phyloP scores from a whole-genome alignment of 2,329 filamentous ascomycete species.

The Diaporthe sp. region DNA sequence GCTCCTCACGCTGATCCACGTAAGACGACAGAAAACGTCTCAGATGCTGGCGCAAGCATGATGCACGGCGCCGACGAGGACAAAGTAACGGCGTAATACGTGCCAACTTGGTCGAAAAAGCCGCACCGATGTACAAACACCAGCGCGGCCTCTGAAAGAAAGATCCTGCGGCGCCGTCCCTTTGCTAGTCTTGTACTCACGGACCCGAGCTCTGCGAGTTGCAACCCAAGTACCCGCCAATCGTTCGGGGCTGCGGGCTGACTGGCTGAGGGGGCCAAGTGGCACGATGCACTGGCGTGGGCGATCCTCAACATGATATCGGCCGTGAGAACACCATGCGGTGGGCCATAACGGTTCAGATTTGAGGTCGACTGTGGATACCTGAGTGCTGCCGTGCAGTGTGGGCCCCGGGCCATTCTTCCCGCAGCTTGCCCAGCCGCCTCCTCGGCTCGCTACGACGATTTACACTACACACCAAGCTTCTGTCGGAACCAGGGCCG shows the following conservation, averaged over 20 bases:
- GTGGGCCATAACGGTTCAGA: neutral
- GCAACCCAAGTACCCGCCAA: neutral
- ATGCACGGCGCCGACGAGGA: neutral
- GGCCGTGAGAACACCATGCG: neutral
- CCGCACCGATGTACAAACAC: neutral
- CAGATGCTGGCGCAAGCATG: neutral
- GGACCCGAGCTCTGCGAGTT: neutral
- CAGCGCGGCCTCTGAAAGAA: neutral
- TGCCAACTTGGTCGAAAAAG: neutral
- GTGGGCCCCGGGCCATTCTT: slow-evolving; percentile 14
- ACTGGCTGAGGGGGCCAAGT: neutral
- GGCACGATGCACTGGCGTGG: slow-evolving; percentile 3
- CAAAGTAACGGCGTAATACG: neutral
- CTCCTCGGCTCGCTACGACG: slow-evolving; percentile 17
- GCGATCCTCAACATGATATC: neutral
- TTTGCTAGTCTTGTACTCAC: neutral
- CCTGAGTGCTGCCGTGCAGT: neutral
- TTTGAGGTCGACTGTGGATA: neutral
- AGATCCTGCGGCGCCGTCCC: neutral
- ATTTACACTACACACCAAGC: slow-evolving; percentile 14
- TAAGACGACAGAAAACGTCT: neutral
- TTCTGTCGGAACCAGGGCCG: slow-evolving; percentile 11
- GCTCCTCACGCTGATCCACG: slow-evolving; percentile 10
- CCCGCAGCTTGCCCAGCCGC: slow-evolving; percentile 18
- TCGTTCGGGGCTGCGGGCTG: neutral